Evolutionary conservation across 352 stramenopile genomes (phyloP), one percentile per base, ranked within the genome.

Genomic region (Phytophthora capsici): DNA sequence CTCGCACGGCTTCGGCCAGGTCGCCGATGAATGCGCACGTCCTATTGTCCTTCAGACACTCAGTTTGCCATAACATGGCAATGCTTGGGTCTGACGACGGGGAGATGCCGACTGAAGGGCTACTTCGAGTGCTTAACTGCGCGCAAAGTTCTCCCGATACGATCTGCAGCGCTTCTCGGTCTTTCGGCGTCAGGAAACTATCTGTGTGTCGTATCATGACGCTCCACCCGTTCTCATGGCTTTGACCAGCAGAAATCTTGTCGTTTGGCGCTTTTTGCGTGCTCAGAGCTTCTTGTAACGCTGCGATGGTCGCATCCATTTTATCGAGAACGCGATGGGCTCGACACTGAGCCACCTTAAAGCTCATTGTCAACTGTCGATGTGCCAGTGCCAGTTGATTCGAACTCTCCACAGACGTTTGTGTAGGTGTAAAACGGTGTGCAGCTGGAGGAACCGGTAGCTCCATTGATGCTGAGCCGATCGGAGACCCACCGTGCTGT

Each of bases 291-390:
- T 84, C 73, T 14, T 75, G 73, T 8, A 91, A 55, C 28, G 85
- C 70, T 13, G 66, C 50, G 20, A 91, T 70, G 16, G 77, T 82
- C 16, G 73, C 61, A 40, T 91, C 79, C 69, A 93, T 86, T 17
- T 78, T 81, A 47, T 88, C 78, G 16, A 84, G 50, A 13, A 76
- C 76, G 10, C 77, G 76, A 17, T 87, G 80, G 4, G 81, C 59
- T 2, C 85, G 80, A 32, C 69, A 80, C 58, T 93, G 81, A 3
- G 82, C 77, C 46, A 82, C 75, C 32, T 89, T 89, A 30, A 91
- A 74, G 6, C 71, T 83, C 82, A 93, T 90, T 12, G 79, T 67
- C 12, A 93, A 74, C 56, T 91, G 82, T 6, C 85, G 75, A 36
- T 93, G 68, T 16, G 85, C 85, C 10, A 90, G 57, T 4, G 53